phyloP scores from a whole-genome alignment of 345 rosid species.

The Brassica nigra region DNA sequence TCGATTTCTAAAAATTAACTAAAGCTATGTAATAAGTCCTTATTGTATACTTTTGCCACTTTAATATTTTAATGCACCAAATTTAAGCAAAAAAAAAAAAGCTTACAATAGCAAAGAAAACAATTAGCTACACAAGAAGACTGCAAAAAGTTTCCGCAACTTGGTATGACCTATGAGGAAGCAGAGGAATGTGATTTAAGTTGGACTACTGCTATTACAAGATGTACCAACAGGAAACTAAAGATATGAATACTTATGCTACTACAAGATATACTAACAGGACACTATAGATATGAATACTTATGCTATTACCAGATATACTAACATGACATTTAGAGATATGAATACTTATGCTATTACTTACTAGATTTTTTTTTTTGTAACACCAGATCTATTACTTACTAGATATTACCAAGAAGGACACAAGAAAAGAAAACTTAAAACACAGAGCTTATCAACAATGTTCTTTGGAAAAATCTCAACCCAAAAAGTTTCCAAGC shows the following conservation, averaged over 20 bases:
- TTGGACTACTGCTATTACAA: background rate
- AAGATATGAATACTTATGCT: background rate
- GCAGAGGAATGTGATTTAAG: background rate
- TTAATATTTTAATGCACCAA: too few relatives aligned
- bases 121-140: background rate
- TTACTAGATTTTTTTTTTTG: too few relatives aligned
- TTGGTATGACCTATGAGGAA: background rate
- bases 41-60: too few relatives aligned
- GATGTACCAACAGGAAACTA: too few relatives aligned
- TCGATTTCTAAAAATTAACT: too few relatives aligned
- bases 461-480: background rate
- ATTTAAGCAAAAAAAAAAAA: too few relatives aligned
- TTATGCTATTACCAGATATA: too few relatives aligned
- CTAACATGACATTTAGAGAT: too few relatives aligned
- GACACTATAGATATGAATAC: background rate
- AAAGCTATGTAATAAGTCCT: too few relatives aligned
- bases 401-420: background rate
- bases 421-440: background rate
- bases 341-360: too few relatives aligned
- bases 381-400: too few relatives aligned
- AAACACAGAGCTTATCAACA: background rate
- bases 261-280: background rate
- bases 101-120: background rate
- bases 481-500: background rate
- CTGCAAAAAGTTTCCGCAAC: background rate